Conservation (phyloP, 352 stramenopile genomes). For the Phytophthora megakarya region DNA sequence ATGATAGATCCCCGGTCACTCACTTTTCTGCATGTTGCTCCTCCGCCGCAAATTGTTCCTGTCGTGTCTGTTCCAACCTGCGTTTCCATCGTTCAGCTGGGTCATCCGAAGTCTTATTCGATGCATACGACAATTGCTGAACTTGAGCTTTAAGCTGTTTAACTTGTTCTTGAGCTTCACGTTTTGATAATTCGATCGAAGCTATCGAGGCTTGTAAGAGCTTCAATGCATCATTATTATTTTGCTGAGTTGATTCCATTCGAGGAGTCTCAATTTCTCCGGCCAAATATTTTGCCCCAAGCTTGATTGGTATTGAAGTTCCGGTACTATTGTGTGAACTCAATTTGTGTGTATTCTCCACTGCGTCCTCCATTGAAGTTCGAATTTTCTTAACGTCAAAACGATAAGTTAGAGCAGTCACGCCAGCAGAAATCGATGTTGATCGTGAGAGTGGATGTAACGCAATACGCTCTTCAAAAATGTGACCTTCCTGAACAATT, state of each 20-base stretch:
- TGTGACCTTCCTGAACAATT: conserved; percentile 70
- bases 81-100: conserved; percentile 56
- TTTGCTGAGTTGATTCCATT: conserved; percentile 14
- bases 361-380: not conserved
- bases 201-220: conserved; percentile 34
- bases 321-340: conserved; percentile 5
- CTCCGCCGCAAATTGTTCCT: conserved; percentile 52
- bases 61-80: conserved; percentile 54
- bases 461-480: conserved; percentile 69
- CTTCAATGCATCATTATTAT: conserved; percentile 21
- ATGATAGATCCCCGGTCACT: not conserved
- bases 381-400: conserved; percentile 64
- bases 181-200: conserved; percentile 41
- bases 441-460: conserved; percentile 43
- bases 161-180: conserved; percentile 61
- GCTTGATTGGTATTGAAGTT: conserved; percentile 24
- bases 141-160: conserved; percentile 50
- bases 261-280: conserved; percentile 32
- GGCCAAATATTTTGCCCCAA: conserved; percentile 33
- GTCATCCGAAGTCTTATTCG: conserved; percentile 29
- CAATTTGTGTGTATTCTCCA: not conserved
- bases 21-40: conserved; percentile 49
- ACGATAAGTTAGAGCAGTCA: conserved; percentile 53
- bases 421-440: conserved; percentile 28
- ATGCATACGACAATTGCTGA: conserved; percentile 33